Conservation (phyloP, 371 early-diverging fungal species). For the Mucor circinelloides region DNA sequence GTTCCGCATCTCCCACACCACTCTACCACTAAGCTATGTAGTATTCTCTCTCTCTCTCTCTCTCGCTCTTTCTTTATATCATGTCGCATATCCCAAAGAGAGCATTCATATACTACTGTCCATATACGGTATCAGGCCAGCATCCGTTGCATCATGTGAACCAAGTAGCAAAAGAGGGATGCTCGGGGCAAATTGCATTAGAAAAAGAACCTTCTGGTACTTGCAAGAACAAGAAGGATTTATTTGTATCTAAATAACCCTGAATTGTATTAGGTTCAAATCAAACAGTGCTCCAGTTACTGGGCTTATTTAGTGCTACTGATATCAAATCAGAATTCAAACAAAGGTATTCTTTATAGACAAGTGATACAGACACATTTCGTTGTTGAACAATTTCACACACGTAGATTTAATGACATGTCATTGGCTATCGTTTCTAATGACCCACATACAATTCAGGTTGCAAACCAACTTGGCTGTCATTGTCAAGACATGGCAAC, state of each 20-base stretch:
- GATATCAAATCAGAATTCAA: slow-evolving; percentile 2
- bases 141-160: slow-evolving; percentile 6
- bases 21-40: too few relatives aligned
- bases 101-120: slow-evolving; percentile 19
- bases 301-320: slow-evolving; percentile 5
- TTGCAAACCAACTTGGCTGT: slow-evolving; percentile 11
- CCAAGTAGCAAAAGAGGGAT: slow-evolving; percentile 9
- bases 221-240: neutral
- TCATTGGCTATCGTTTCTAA: slow-evolving; percentile 29
- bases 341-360: neutral
- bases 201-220: slow-evolving; percentile 2
- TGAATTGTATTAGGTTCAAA: neutral
- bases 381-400: neutral
- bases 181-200: slow-evolving; percentile 26
- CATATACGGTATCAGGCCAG: neutral
- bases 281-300: slow-evolving; percentile 16
- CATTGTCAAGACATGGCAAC: neutral
- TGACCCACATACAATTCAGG: neutral
- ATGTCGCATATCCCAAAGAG: slow-evolving; percentile 13
- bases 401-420: slow-evolving; percentile 35
- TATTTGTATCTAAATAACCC: neutral
- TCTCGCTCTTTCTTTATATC: slow-evolving; percentile 53
- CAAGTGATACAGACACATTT: neutral
- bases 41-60: neutral
- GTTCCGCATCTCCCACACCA: slow-evolving; percentile 1